Conservation (phyloP, 345 rosid genomes). For the Microcos paniculata region DNA sequence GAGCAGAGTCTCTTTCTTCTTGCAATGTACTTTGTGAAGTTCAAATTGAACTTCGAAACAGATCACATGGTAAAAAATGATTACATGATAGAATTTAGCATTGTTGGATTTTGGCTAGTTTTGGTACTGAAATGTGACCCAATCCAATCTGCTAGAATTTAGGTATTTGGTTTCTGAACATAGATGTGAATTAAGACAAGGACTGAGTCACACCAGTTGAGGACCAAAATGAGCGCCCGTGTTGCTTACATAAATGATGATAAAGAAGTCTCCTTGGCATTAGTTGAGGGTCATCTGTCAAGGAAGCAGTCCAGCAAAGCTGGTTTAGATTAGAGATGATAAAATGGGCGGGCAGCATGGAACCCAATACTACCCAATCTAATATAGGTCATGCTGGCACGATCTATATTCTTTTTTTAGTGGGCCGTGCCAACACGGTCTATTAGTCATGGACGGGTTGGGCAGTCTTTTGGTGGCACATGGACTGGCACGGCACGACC, state of each 20-base stretch:
- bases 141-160: neutral
- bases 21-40: neutral
- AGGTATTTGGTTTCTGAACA: neutral
- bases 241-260: neutral
- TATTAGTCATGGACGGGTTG: too few species aligned
- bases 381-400: too few species aligned
- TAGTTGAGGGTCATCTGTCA: neutral
- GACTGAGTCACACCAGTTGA: neutral
- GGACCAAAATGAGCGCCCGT: neutral
- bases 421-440: too few species aligned
- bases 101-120: neutral
- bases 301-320: neutral
- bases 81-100: too few species aligned
- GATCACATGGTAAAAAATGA: neutral
- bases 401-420: too few species aligned
- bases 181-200: neutral
- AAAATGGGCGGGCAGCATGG: too few species aligned
- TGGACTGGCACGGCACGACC: too few species aligned
- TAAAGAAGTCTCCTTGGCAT: neutral
- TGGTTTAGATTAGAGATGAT: neutral
- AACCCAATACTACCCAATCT: too few species aligned
- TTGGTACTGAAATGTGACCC: neutral
- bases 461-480: too few species aligned
- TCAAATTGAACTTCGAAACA: neutral
- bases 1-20: neutral